Evolutionary conservation across 345 rosid genomes (phyloP).

Genomic region (Excoecaria cochinchinensis): DNA sequence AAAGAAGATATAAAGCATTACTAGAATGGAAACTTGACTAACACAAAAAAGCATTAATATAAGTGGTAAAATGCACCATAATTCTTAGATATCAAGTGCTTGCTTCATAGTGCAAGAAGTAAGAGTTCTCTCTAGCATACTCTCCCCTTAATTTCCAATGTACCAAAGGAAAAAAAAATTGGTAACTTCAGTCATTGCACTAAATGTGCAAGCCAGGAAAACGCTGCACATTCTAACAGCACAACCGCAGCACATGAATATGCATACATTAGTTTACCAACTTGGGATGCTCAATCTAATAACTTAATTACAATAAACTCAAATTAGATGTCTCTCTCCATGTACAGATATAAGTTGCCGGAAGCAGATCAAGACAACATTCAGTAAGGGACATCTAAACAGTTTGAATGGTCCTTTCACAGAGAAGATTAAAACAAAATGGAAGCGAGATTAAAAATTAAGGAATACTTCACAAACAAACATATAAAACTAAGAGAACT

Average conservation of each 20-base stretch:
- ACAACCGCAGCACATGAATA: not conserved
- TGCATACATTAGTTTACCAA: not conserved
- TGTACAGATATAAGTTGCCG: not conserved
- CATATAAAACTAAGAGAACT: not conserved
- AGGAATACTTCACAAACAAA: not conserved
- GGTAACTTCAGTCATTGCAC: not conserved
- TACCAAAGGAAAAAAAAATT: not conserved
- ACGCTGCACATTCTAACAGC: slow-evolving; percentile 2
- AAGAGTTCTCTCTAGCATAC: not conserved
- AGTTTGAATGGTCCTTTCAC: not conserved
- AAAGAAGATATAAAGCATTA: slow-evolving; percentile 17
- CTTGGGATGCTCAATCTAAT: not conserved
- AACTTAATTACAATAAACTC: not conserved
- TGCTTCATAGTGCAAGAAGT: not conserved
- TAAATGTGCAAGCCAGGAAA: not conserved
- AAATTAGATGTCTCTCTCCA: not conserved
- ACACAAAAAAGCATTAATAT: not conserved
- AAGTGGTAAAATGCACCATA: not conserved
- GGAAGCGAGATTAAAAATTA: not conserved
- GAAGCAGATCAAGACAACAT: not conserved
- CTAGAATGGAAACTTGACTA: not conserved
- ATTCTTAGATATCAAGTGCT: not conserved
- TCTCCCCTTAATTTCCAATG: not conserved
- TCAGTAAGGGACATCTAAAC: not conserved
- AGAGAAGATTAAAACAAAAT: not conserved